Conservation (phyloP, 2,329 filamentous ascomycete species). For the Talaromyces rugulosus region DNA sequence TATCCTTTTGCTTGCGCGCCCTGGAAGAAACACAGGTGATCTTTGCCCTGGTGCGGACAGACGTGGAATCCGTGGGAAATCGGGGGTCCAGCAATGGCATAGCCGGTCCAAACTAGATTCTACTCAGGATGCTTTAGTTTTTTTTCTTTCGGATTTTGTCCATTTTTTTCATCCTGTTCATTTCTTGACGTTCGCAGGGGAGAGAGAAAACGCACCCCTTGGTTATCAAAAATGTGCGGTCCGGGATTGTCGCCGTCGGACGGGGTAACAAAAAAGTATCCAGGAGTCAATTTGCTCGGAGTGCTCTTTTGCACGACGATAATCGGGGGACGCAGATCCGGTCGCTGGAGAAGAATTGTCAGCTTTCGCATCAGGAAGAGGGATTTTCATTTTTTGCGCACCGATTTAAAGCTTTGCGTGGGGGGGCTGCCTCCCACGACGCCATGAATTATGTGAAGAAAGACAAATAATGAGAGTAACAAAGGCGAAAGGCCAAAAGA, state of each 20-base stretch:
- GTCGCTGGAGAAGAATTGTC: conserved; percentile 31
- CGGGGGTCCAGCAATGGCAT: conserved; percentile 46
- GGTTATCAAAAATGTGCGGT: conserved; percentile 51
- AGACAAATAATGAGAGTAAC: not conserved
- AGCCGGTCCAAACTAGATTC: conserved; percentile 50
- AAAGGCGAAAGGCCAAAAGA: not conserved
- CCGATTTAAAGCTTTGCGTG: not conserved
- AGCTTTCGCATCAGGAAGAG: not conserved
- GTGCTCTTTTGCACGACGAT: conserved; percentile 28
- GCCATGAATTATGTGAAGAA: not conserved
- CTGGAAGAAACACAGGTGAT: conserved; percentile 52
- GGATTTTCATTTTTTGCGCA: not conserved
- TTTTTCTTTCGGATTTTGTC: not conserved
- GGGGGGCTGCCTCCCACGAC: not conserved
- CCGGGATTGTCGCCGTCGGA: conserved; percentile 47
- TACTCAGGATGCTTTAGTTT: conserved; percentile 13
- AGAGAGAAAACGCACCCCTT: conserved; percentile 32
- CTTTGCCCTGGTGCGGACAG: conserved; percentile 45
- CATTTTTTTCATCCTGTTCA: not conserved
- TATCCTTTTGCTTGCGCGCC: conserved; percentile 50
- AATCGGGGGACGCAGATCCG: conserved; percentile 35
- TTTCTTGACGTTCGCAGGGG: no score
- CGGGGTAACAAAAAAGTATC: conserved; percentile 50
- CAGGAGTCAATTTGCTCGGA: conserved; percentile 36
- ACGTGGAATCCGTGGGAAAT: conserved; percentile 47